Conservation (phyloP, 257 asterid species). For the Voacanga thouarsii region DNA sequence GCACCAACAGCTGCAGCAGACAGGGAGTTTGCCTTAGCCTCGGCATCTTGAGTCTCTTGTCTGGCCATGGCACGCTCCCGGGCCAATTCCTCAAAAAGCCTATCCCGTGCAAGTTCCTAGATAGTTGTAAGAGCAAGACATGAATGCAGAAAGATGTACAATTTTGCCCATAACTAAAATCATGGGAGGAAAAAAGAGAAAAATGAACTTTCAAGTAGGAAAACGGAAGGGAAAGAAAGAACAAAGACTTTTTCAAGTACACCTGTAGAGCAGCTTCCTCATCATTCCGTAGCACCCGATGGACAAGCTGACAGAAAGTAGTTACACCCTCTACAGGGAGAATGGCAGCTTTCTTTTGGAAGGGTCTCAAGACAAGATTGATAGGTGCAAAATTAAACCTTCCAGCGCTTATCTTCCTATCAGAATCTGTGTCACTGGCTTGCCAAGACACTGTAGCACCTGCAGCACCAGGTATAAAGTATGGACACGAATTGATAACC, state of each 20-base stretch:
- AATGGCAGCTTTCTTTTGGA: conserved; percentile 67
- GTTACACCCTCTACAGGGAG: conserved; percentile 86
- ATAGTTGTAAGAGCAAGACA: neutral
- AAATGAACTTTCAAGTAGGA: neutral
- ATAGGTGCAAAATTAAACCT: conserved; percentile 57
- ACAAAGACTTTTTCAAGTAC: neutral
- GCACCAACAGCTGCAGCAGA: conserved; percentile 91
- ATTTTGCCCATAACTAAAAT: neutral
- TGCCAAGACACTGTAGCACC: conserved; percentile 67
- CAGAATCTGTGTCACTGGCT: conserved; percentile 38
- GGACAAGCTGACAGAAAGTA: conserved; percentile 65
- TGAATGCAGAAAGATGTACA: neutral
- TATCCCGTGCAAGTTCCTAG: conserved; percentile 83
- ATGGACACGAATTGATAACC: conserved; percentile 87
- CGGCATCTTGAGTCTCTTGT: conserved; percentile 44
- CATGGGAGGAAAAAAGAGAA: neutral
- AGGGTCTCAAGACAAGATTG: conserved; percentile 62
- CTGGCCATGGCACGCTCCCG: conserved; percentile 65
- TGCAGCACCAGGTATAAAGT: conserved; percentile 64
- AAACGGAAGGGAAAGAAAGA: too few relatives aligned
- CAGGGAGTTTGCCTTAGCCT: conserved; percentile 51
- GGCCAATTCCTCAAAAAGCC: conserved; percentile 69
- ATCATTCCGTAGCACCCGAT: conserved; percentile 54
- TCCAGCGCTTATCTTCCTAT: conserved; percentile 29
- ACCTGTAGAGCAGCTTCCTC: conserved; percentile 95